Conservation (phyloP, 2,329 filamentous ascomycete species). For the Penicillium sp. region DNA sequence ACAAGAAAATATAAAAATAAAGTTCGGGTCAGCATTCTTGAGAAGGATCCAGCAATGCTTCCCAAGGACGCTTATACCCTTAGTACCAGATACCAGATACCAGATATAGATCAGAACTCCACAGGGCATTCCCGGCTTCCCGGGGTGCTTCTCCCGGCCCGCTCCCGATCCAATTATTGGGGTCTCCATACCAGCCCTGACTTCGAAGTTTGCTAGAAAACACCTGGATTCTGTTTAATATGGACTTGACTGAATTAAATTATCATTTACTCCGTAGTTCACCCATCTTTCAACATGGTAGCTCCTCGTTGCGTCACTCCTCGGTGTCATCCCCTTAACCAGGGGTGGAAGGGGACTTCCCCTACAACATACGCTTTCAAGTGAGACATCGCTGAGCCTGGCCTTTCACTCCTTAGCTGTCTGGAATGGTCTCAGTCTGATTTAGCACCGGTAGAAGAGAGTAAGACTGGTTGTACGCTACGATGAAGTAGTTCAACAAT, state of each 20-base stretch:
- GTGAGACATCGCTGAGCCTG: not conserved
- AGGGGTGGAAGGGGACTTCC: not conserved
- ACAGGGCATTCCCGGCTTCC: constrained; percentile 6
- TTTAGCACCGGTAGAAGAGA: not conserved
- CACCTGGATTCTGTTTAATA: not conserved
- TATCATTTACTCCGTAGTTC: not conserved
- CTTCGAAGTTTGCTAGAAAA: no score
- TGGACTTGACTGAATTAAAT: no score
- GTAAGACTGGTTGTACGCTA: not conserved
- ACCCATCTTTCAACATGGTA: not conserved
- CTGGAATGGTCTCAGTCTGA: not conserved
- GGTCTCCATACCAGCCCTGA: not conserved
- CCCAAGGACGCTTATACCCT: not conserved
- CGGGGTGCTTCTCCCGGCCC: constrained; percentile 10
- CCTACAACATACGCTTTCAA: not conserved
- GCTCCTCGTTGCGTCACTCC: not conserved
- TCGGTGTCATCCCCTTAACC: not conserved
- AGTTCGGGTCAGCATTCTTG: constrained; percentile 16
- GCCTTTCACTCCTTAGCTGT: not conserved
- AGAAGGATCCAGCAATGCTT: constrained; percentile 7
- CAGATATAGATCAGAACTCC: not conserved
- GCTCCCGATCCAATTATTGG: not conserved
- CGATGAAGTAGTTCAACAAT: not conserved
- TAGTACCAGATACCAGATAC: not conserved
- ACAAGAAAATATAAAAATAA: not conserved